Evolutionary conservation across 1,284 basidiomycete genomes (phyloP).

Genomic region (Mycocalia duriaeana): DNA sequence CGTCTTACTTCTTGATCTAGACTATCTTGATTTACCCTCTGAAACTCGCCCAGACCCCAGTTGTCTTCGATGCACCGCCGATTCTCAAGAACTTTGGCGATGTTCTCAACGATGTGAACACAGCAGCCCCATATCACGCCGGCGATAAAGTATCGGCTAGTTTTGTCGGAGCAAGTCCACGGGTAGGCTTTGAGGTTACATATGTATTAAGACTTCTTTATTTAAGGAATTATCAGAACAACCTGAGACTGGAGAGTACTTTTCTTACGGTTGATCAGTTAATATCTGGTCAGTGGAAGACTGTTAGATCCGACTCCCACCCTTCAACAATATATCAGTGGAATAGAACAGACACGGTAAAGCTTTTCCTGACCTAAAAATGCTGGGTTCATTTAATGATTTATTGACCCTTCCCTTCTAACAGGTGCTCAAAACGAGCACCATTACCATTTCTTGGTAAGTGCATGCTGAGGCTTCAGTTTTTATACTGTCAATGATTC

Average conservation of each 20-base stretch:
- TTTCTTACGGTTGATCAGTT: conserved; percentile 67
- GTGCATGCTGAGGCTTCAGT: conserved; percentile 12
- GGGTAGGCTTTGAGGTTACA: conserved; percentile 39
- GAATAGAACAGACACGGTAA: conserved; percentile 51
- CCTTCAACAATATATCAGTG: conserved; percentile 74
- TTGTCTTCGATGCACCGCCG: conserved; percentile 57
- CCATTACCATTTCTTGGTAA: conserved; percentile 62
- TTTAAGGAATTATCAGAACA: conserved; percentile 47
- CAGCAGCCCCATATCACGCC: conserved; percentile 44
- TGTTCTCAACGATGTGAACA: conserved; percentile 57
- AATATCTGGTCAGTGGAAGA: conserved; percentile 46
- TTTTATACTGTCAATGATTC: background rate
- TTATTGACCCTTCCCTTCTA: background rate
- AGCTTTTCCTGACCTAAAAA: conserved; percentile 13
- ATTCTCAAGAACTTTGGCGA: conserved; percentile 62
- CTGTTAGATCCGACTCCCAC: conserved; percentile 72
- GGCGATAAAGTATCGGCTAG: conserved; percentile 57
- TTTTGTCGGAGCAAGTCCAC: conserved; percentile 77
- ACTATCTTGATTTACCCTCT: background rate
- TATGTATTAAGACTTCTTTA: conserved; percentile 6
- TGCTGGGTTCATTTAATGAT: background rate
- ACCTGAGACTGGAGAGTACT: conserved; percentile 69
- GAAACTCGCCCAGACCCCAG: conserved; percentile 40
- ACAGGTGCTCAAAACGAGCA: conserved; percentile 57
- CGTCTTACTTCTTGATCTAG: conserved; percentile 7